Conservation (phyloP, 2,329 filamentous ascomycete species). For the Ascocoryne sarcoides region DNA sequence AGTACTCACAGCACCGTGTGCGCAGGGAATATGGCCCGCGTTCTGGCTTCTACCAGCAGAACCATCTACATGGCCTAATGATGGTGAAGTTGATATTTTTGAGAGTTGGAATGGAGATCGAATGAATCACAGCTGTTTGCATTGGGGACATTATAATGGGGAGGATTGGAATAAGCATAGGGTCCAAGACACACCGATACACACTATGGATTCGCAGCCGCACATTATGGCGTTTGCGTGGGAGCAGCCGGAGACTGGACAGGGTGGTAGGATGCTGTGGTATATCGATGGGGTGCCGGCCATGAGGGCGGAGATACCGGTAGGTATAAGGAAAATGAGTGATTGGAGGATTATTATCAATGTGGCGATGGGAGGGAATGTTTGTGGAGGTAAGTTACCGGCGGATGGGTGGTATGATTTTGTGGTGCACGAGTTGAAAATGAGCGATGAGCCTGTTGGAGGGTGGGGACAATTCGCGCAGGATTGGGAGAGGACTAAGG, state of each 20-base stretch:
- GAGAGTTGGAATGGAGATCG: constrained; percentile 52
- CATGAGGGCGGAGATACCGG: constrained; percentile 46
- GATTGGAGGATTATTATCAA: constrained; percentile 50
- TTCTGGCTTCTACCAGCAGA: constrained; percentile 52
- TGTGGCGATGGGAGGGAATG: constrained; percentile 54
- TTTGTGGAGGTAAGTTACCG: constrained; percentile 43
- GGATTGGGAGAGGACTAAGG: constrained; percentile 35
- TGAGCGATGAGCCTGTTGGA: constrained; percentile 44
- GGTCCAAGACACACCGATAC: constrained; percentile 41
- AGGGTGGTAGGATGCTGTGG: constrained; percentile 43
- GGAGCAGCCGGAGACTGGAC: constrained; percentile 38
- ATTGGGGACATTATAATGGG: constrained; percentile 48
- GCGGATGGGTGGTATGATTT: constrained; percentile 47
- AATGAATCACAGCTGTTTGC: constrained; percentile 47
- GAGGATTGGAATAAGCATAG: constrained; percentile 49
- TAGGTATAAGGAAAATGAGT: constrained; percentile 43
- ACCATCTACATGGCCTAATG: constrained; percentile 49
- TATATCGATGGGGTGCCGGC: constrained; percentile 48
- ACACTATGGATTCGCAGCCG: constrained; percentile 35
- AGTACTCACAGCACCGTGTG: constrained; percentile 42
- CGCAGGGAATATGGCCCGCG: constrained; percentile 50
- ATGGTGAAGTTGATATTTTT: constrained; percentile 52
- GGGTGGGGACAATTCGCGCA: constrained; percentile 46
- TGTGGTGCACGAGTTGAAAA: constrained; percentile 42
- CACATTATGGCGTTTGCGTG: constrained; percentile 49